A percentile compares a stretch with the other conserved stretches of the same genome.
phyloP scores from a whole-genome alignment of 208 protist species.

The Trichomonas vaginalis region DNA sequence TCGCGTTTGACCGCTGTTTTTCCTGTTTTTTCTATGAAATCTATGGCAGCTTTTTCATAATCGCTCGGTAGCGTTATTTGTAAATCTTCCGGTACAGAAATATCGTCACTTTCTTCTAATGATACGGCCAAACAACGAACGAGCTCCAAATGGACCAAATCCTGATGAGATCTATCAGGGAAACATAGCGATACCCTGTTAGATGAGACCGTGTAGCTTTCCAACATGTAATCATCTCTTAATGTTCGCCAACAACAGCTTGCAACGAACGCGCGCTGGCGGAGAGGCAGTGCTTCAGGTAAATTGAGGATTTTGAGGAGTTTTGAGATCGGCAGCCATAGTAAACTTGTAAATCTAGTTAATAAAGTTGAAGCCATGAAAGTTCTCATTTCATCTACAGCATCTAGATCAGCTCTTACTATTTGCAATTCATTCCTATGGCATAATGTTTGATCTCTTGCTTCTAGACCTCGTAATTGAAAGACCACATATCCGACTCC shows the following conservation, averaged over 20 bases:
- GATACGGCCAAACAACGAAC: not conserved
- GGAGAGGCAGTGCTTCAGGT: not conserved
- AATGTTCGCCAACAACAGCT: not conserved
- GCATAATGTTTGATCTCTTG: not conserved
- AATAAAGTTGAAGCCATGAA: not conserved
- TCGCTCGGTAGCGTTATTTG: not conserved
- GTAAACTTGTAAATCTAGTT: not conserved
- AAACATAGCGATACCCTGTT: not conserved
- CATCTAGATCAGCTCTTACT: not conserved
- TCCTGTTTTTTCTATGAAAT: not conserved
- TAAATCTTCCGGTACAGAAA: not conserved
- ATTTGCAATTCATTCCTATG: conserved; percentile 13
- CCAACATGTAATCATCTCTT: not conserved
- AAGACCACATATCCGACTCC: not conserved
- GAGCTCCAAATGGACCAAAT: not conserved
- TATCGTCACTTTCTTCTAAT: not conserved
- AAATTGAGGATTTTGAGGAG: not conserved
- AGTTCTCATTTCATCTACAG: not conserved
- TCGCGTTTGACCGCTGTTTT: not conserved
- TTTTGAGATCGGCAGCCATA: not conserved
- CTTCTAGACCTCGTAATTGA: not conserved
- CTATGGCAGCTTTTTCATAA: not conserved
- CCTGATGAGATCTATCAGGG: not conserved
- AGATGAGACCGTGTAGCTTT: not conserved
- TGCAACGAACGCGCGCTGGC: not conserved